Percentiles rank a stretch among this genome's conserved stretches.
These are phyloP conservation scores for Crucibulum cyathiforme DNA, from an alignment of 1,284 basidiomycete genomes.

Conservation along the genomic window DNA sequence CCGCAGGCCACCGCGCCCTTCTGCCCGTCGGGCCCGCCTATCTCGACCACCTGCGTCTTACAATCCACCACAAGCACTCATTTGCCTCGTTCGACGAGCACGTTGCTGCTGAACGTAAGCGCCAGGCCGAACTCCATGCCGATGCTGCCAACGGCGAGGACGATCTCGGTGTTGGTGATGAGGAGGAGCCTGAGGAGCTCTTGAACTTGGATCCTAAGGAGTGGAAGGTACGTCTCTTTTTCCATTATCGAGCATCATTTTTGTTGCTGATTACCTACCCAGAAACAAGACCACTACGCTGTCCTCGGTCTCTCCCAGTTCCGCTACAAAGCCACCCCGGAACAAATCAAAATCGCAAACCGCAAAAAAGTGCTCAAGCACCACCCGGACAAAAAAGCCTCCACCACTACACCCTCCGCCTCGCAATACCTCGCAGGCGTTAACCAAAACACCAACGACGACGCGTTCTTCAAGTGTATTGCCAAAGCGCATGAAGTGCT, in stretches of 20 bases:
- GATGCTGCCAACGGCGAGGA: conserved; percentile 73
- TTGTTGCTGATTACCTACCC: neutral
- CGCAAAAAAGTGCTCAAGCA: conserved; percentile 99
- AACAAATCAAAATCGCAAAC: conserved; percentile 95
- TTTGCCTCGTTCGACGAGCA: conserved; percentile 82
- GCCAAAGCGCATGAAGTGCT: conserved; percentile 96
- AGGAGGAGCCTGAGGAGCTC: conserved; percentile 80
- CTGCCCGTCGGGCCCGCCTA: conserved; percentile 88
- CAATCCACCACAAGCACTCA: conserved; percentile 76
- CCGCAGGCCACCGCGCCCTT: conserved; percentile 49
- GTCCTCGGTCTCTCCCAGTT: conserved; percentile 93
- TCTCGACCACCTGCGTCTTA: conserved; percentile 79
- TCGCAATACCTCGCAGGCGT: conserved; percentile 42
- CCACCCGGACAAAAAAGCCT: conserved; percentile 98
- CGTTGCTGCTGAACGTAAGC: conserved; percentile 48
- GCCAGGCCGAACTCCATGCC: conserved; percentile 59
- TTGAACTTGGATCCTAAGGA: conserved; percentile 91
- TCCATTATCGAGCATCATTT: neutral
- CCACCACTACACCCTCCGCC: conserved; percentile 62
- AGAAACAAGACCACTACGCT: conserved; percentile 99
- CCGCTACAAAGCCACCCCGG: conserved; percentile 86
- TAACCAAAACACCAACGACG: conserved; percentile 79
- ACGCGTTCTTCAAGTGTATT: conserved; percentile 99
- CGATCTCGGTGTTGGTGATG: conserved; percentile 92
- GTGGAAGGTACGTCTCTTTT: conserved; percentile 81